Conservation (phyloP, 2,329 filamentous ascomycete species). For the Shiraia bambusicola region DNA sequence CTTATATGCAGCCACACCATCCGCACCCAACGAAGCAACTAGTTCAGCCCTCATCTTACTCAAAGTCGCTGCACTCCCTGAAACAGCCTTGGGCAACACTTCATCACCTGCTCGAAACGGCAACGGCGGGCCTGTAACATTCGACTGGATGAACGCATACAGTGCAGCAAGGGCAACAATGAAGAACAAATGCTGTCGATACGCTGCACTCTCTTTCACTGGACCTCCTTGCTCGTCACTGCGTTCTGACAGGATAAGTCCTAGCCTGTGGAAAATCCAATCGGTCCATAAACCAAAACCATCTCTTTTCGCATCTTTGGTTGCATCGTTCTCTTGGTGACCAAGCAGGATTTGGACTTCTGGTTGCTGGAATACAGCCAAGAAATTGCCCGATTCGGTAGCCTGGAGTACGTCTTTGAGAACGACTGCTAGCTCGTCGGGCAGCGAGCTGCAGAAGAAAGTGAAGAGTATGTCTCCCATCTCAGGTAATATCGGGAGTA, state of each 20-base stretch:
- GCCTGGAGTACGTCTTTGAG: conserved; percentile 42
- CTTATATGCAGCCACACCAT: conserved; percentile 84
- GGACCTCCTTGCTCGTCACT: conserved; percentile 26
- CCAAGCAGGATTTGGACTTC: conserved; percentile 48
- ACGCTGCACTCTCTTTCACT: conserved; percentile 37
- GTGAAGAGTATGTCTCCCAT: conserved; percentile 48
- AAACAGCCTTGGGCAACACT: conserved; percentile 54
- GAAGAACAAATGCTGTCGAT: conserved; percentile 48
- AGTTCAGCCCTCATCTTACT: conserved; percentile 55
- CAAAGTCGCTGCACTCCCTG: conserved; percentile 36
- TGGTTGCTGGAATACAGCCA: conserved; percentile 41
- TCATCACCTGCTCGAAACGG: conserved; percentile 54
- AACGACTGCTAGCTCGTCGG: conserved; percentile 45
- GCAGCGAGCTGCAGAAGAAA: conserved; percentile 46
- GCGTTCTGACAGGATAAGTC: conserved; percentile 38
- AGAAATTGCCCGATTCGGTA: conserved; percentile 48
- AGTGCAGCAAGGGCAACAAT: conserved; percentile 68
- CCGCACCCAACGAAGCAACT: conserved; percentile 69
- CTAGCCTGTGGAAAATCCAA: conserved; percentile 48
- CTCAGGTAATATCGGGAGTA: conserved; percentile 14
- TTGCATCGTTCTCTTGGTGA: conserved; percentile 37
- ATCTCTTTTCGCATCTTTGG: conserved; percentile 30
- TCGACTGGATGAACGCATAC: conserved; percentile 79
- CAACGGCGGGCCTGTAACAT: conserved; percentile 85
- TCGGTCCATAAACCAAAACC: conserved; percentile 49